Conservation (phyloP, 805 yeast species). For the Myxozyma nipponensis region DNA sequence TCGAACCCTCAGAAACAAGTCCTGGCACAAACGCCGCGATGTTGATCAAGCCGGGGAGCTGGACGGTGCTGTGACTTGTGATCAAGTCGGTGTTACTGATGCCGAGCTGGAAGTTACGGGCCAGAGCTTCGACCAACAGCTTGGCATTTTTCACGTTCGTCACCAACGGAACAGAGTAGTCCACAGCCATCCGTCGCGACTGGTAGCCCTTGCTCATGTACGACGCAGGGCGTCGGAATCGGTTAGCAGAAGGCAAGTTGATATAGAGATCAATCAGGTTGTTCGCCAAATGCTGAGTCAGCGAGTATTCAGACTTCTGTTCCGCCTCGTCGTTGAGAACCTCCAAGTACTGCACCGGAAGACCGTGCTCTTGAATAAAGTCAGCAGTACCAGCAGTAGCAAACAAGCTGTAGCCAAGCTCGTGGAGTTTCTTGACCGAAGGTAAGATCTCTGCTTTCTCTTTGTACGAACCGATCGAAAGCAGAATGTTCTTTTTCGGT, state of each 20-base stretch:
- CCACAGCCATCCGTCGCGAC: conserved; percentile 99
- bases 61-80: conserved; percentile 77
- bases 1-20: conserved; percentile 47
- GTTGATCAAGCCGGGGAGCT: conserved; percentile 83
- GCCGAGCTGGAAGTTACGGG: conserved; percentile 48
- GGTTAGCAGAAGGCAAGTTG: conserved; percentile 93
- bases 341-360: conserved; percentile 94
- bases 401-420: conserved; percentile 83
- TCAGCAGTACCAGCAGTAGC: conserved; percentile 99
- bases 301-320: conserved; percentile 88
- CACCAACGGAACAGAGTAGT: conserved; percentile 93
- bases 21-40: conserved; percentile 75
- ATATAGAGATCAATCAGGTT: conserved; percentile 94
- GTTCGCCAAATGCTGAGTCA: conserved; percentile 94
- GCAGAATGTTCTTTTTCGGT: conserved; percentile 89
- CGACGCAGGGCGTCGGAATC: conserved; percentile 98
- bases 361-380: conserved; percentile 88
- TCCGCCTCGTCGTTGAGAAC: conserved; percentile 47
- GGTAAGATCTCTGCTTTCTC: conserved; percentile 94
- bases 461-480: conserved; percentile 94
- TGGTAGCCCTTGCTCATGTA: conserved; percentile 96
- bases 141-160: conserved; percentile 98
- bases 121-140: conserved; percentile 87
- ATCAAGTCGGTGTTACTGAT: conserved; percentile 81
- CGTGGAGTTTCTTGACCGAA: conserved; percentile 70